Conservation (phyloP, 129 eudicot genomes). For the Chrysanthemum makinoi region DNA sequence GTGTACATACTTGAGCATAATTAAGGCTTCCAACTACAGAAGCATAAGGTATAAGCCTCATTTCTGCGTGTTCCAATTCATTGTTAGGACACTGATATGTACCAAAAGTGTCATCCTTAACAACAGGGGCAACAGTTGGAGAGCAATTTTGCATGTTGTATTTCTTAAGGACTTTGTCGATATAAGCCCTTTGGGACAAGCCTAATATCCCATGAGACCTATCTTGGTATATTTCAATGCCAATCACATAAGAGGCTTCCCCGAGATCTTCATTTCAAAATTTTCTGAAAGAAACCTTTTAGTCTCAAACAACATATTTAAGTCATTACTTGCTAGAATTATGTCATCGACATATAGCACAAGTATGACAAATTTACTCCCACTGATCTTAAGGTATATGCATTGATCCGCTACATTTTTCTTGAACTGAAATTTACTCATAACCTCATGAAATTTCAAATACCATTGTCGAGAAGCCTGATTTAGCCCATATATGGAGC, state of each 20-base stretch:
- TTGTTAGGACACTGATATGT: background rate
- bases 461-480: background rate
- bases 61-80: background rate
- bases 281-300: background rate
- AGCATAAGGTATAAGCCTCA: background rate
- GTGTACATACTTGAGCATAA: background rate
- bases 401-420: background rate
- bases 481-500: background rate
- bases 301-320: background rate
- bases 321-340: background rate
- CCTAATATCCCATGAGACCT: background rate
- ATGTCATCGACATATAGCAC: background rate
- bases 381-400: constrained; percentile 1
- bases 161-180: background rate
- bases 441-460: no score
- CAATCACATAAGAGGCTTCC: constrained; percentile 6
- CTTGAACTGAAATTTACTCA: background rate
- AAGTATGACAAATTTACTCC: background rate
- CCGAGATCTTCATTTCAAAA: constrained; percentile 5
- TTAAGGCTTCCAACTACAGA: background rate
- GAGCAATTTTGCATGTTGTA: background rate
- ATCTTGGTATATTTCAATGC: background rate
- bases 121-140: background rate
- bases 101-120: background rate
- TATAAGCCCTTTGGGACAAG: background rate